Conservation (phyloP, 1,284 basidiomycete species). For the Apiotrichum porosum region DNA sequence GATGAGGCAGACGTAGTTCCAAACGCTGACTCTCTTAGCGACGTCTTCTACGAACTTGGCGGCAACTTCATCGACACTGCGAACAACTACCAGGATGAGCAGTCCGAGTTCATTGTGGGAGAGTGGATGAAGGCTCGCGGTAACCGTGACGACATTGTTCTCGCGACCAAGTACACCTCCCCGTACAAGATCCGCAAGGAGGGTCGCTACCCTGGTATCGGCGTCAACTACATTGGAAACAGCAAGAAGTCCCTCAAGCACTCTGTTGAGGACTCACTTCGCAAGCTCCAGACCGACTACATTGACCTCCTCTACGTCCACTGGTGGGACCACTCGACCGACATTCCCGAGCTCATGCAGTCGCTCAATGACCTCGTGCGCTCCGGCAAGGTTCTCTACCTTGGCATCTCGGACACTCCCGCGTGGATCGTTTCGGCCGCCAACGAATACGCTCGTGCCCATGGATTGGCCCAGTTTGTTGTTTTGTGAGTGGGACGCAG, state of each 20-base stretch:
- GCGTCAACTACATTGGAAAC: conserved; percentile 47
- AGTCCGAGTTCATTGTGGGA: conserved; percentile 47
- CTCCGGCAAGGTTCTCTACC: conserved; percentile 49
- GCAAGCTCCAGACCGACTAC: conserved; percentile 50
- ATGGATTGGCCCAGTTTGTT: conserved; percentile 55
- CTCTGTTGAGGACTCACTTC: conserved; percentile 33
- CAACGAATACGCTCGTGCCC: conserved; percentile 55
- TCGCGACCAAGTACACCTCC: conserved; percentile 34
- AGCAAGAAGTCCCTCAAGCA: conserved; percentile 28
- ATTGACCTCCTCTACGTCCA: conserved; percentile 51
- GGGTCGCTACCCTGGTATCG: conserved; percentile 14
- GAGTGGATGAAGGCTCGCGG: conserved; percentile 47
- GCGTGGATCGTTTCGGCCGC: conserved; percentile 57
- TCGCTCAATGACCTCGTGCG: conserved; percentile 46
- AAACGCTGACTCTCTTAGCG: no score
- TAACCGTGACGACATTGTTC: conserved; percentile 29
- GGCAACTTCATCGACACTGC: conserved; percentile 48
- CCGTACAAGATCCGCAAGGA: conserved; percentile 36
- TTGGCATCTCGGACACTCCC: conserved; percentile 52
- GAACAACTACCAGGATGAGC: conserved; percentile 38
- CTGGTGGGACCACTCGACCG: conserved; percentile 50
- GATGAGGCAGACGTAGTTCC: no score
- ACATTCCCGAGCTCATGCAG: conserved; percentile 50
- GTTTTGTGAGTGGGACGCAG: conserved; percentile 50
- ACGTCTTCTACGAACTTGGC: conserved; percentile 38